These are phyloP conservation scores for Didymella sp. DNA, from an alignment of 2,329 filamentous ascomycete species.

Conservation along the genomic window DNA sequence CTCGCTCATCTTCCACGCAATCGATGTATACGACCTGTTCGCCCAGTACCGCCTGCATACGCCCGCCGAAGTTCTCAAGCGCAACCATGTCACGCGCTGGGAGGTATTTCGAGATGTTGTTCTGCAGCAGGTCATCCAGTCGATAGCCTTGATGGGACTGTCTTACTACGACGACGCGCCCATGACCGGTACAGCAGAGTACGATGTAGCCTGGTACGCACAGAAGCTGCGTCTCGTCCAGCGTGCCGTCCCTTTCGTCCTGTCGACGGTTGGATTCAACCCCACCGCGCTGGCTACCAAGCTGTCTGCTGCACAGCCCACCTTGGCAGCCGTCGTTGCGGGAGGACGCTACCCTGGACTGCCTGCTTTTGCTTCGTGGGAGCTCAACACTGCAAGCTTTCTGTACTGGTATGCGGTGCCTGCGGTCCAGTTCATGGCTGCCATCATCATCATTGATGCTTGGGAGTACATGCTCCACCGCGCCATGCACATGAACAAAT, in stretches of 20 bases:
- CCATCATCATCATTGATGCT: slow-evolving; percentile 81
- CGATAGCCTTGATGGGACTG: slow-evolving; percentile 71
- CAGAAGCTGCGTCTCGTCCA: slow-evolving; percentile 80
- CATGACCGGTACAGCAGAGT: slow-evolving; percentile 77
- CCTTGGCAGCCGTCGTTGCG: slow-evolving; percentile 75
- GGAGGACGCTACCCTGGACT: slow-evolving; percentile 83
- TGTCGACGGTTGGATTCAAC: slow-evolving; percentile 78
- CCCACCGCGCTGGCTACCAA: slow-evolving; percentile 76
- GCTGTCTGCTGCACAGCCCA: slow-evolving; percentile 72
- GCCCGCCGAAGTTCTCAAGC: slow-evolving; percentile 84
- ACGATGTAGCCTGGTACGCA: slow-evolving; percentile 91
- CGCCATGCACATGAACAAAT: slow-evolving; percentile 96
- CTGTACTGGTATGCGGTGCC: slow-evolving; percentile 84
- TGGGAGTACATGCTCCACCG: slow-evolving; percentile 99
- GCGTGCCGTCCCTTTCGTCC: slow-evolving; percentile 73
- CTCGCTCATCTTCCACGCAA: slow-evolving; percentile 84
- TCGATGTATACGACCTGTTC: slow-evolving; percentile 86
- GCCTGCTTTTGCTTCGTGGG: slow-evolving; percentile 84
- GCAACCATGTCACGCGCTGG: slow-evolving; percentile 84
- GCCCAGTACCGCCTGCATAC: slow-evolving; percentile 94
- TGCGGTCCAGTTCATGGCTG: slow-evolving; percentile 75
- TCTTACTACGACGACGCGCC: slow-evolving; percentile 76
- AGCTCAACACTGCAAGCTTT: slow-evolving; percentile 73
- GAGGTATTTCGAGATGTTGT: slow-evolving; percentile 91
- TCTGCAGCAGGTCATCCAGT: slow-evolving; percentile 90